Evolutionary conservation across 768 basidiomycete species (phyloP).

Genomic region (Cyathus striatus): DNA sequence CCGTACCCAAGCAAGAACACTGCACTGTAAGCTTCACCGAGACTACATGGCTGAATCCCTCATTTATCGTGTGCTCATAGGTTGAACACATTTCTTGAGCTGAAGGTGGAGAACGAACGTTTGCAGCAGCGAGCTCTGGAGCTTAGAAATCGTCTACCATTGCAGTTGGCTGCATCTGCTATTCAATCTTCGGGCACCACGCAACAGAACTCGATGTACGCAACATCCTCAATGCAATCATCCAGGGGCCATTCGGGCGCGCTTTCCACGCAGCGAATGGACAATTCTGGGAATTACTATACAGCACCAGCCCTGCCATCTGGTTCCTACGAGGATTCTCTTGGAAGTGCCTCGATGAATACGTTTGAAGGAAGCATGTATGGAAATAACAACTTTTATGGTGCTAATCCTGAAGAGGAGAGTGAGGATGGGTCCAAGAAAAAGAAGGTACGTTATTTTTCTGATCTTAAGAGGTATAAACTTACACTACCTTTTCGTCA

Average conservation of each 20-base stretch:
- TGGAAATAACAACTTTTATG: neutral
- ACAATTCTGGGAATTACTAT: neutral
- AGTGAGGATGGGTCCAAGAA: constrained; percentile 50
- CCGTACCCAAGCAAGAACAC: constrained; percentile 74
- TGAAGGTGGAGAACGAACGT: constrained; percentile 85
- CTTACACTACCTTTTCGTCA: constrained; percentile 9
- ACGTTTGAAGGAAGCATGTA: constrained; percentile 1
- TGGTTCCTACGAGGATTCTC: neutral
- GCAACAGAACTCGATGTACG: constrained; percentile 26
- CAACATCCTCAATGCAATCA: constrained; percentile 23
- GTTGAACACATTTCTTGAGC: constrained; percentile 71
- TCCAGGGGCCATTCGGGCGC: constrained; percentile 1
- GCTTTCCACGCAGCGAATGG: neutral
- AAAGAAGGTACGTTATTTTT: constrained; percentile 53
- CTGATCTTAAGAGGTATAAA: neutral
- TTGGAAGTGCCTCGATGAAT: constrained; percentile 1
- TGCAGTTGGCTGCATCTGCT: constrained; percentile 12
- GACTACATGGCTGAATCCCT: neutral
- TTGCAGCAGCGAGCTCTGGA: constrained; percentile 58
- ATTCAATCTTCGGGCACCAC: constrained; percentile 14
- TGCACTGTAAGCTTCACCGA: constrained; percentile 44
- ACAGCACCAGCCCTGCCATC: neutral
- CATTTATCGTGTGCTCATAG: constrained; percentile 29
- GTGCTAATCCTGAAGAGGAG: constrained; percentile 31
- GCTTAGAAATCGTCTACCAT: constrained; percentile 24